phyloP scores from a whole-genome alignment of 768 basidiomycete species.

The Podaxis carcinomalis region DNA sequence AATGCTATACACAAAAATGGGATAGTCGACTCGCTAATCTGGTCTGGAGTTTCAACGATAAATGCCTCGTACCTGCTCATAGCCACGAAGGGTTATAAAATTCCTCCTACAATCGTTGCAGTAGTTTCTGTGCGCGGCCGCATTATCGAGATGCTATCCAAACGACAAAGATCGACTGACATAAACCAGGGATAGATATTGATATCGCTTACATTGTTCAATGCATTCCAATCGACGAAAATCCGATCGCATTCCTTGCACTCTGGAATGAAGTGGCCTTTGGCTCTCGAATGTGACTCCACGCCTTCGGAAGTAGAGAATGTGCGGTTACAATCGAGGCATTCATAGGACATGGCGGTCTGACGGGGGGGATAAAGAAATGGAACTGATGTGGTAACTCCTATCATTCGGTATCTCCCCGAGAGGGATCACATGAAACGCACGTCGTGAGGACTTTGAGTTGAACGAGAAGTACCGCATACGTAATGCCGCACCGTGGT shows the following conservation, averaged over 20 bases:
- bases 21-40: background rate
- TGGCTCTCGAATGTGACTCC: slow-evolving; percentile 6
- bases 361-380: background rate
- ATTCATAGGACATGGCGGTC: background rate
- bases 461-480: no score
- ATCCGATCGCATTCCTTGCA: background rate
- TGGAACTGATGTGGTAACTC: no score
- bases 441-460: no score
- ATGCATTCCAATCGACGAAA: background rate
- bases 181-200: background rate
- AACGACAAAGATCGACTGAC: background rate
- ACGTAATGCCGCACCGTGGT: no score
- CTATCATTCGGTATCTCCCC: no score
- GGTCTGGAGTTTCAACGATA: background rate
- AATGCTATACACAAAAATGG: background rate
- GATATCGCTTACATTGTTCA: background rate
- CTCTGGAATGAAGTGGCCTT: slow-evolving; percentile 5
- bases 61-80: background rate
- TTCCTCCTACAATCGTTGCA: background rate
- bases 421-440: no score
- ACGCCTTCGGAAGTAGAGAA: background rate
- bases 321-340: slow-evolving; percentile 9
- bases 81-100: background rate
- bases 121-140: background rate
- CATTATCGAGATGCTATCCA: background rate